These are phyloP conservation scores for Sugiyamaella sp. DNA, from an alignment of 1,139 yeast genomes.

Conservation along the genomic window DNA sequence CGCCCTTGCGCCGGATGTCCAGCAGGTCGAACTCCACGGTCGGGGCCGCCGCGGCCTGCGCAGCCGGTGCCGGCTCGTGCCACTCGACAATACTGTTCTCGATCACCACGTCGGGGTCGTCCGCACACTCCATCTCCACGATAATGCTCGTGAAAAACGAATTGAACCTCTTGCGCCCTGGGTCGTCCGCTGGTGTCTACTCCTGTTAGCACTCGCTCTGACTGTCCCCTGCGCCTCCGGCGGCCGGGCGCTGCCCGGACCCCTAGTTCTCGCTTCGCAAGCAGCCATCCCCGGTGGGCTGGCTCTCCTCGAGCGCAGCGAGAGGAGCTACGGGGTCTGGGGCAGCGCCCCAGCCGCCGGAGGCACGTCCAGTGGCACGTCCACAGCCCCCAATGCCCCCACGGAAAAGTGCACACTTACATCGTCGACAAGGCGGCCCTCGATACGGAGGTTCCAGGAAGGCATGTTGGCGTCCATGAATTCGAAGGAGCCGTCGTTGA, in stretches of 20 bases:
- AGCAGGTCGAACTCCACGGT: constrained; percentile 77
- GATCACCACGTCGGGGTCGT: constrained; percentile 44
- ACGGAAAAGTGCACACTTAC: no score
- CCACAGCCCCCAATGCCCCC: no score
- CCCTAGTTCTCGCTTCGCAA: no score
- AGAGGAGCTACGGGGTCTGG: constrained; percentile 1
- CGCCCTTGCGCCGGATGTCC: constrained; percentile 81
- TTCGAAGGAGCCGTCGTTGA: constrained; percentile 46
- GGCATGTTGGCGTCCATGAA: constrained; percentile 44
- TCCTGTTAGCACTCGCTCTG: no score
- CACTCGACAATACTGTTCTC: constrained; percentile 57
- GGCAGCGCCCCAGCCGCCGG: constrained; percentile 3
- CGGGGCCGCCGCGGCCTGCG: constrained; percentile 24
- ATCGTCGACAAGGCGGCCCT: constrained; percentile 72
- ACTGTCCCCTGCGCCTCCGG: not conserved
- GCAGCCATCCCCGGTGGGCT: no score
- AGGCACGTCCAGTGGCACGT: no score
- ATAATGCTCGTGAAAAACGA: constrained; percentile 82
- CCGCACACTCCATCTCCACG: constrained; percentile 60
- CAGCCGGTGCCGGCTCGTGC: constrained; percentile 51
- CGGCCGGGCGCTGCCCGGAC: not conserved
- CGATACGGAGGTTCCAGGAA: constrained; percentile 84
- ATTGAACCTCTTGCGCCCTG: constrained; percentile 64
- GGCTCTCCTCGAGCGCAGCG: not conserved
- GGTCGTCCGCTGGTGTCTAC: constrained; percentile 38